Percentiles rank a stretch among this genome's conserved stretches.
Evolutionary conservation across 2,329 filamentous ascomycete species (phyloP).

Genomic region (Colletotrichum sp.): DNA sequence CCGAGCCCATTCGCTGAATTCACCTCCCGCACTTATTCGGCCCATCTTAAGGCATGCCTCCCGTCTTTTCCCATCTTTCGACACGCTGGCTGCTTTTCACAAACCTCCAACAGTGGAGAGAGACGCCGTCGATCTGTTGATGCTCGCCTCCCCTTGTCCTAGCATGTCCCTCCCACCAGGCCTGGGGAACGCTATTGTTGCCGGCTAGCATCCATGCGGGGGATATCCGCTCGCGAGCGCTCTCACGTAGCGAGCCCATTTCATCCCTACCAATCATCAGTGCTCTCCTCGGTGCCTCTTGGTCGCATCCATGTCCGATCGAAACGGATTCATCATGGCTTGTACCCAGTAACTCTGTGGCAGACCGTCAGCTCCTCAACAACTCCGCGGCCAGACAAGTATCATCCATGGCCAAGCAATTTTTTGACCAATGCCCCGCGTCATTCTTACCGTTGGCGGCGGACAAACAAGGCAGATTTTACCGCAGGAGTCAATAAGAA

Average conservation of each 20-base stretch:
- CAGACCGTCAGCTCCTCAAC: conserved; percentile 4
- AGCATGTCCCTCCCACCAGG: conserved; percentile 5
- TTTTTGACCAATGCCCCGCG: background rate
- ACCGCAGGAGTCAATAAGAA: background rate
- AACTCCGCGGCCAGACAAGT: conserved; percentile 2
- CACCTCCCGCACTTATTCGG: conserved; percentile 1
- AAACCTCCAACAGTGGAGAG: background rate
- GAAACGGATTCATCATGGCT: conserved; percentile 5
- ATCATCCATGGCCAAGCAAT: conserved; percentile 3
- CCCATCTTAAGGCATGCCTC: conserved; percentile 11
- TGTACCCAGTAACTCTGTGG: background rate
- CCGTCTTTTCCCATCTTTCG: background rate
- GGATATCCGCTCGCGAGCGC: conserved; percentile 11
- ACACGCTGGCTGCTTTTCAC: background rate
- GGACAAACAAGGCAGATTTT: background rate
- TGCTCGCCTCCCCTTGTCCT: background rate
- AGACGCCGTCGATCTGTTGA: conserved; percentile 2
- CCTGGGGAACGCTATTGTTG: conserved; percentile 4
- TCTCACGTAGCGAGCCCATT: background rate
- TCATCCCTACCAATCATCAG: background rate
- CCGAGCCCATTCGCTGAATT: conserved; percentile 7
- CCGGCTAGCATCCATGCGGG: conserved; percentile 16
- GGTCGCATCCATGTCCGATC: conserved; percentile 15
- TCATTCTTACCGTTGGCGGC: background rate
- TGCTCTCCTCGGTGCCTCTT: background rate